phyloP scores from a whole-genome alignment of 2,329 filamentous ascomycete genomes.

The Penicillium sp. region DNA sequence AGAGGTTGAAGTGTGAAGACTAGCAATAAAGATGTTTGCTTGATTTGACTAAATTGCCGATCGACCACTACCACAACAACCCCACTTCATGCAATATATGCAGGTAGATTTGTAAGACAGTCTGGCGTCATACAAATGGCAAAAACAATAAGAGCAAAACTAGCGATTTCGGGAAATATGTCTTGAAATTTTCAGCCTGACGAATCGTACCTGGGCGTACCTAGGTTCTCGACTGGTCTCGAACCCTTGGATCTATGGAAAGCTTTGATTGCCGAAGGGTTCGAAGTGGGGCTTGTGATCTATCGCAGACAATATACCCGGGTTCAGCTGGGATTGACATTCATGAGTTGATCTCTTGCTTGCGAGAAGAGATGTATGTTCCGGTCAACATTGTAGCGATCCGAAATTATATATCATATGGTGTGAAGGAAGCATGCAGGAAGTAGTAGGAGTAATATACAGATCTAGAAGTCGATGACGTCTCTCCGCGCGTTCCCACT shows the following conservation, averaged over 20 bases:
- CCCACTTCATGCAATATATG: no score
- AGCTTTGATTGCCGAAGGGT: conserved; percentile 1
- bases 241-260: background rate
- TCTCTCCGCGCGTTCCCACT: conserved; percentile 17
- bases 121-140: no score
- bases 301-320: conserved; percentile 8
- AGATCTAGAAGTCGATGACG: conserved; percentile 15
- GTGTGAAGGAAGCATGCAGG: background rate
- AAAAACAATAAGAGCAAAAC: no score
- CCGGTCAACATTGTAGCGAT: no score
- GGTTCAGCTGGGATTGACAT: background rate
- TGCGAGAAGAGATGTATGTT: background rate
- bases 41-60: no score
- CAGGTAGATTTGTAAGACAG: no score
- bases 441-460: no score
- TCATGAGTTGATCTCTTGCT: background rate
- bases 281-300: conserved; percentile 15
- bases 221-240: background rate
- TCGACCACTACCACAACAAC: no score
- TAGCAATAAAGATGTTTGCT: no score
- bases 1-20: no score
- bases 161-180: no score
- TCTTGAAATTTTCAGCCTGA: background rate
- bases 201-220: background rate
- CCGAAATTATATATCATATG: background rate